Evolutionary conservation across 345 rosid genomes (phyloP).

Genomic region (Lepidium sativum): DNA sequence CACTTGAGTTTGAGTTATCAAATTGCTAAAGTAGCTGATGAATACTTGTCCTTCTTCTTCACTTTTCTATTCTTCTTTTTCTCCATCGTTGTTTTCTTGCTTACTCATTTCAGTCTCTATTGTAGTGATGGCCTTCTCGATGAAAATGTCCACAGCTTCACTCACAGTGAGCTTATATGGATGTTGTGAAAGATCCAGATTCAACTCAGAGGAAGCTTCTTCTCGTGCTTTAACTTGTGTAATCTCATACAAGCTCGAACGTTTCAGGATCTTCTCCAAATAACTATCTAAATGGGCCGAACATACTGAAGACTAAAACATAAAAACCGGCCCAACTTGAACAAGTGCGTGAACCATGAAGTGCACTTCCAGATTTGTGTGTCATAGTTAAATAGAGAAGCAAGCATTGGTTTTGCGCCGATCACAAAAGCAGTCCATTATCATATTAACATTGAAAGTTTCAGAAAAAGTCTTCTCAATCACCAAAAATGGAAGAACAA

Average conservation of each 20-base stretch:
- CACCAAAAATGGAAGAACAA: constrained; percentile 4
- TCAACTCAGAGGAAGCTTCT: constrained; percentile 25
- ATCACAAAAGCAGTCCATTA: constrained; percentile 6
- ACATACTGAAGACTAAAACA: no score
- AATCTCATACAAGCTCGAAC: constrained; percentile 28
- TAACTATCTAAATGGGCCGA: no score
- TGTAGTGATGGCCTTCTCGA: constrained; percentile 11
- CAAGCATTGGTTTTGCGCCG: background rate
- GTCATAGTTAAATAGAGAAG: background rate
- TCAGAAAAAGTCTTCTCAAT: constrained; percentile 9
- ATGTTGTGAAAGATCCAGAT: constrained; percentile 23
- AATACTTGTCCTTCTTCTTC: background rate
- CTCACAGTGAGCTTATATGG: constrained; percentile 29
- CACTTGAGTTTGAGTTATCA: background rate
- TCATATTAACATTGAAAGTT: background rate
- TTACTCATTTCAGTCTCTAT: constrained; percentile 15
- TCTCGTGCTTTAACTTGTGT: constrained; percentile 35
- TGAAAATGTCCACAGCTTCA: constrained; percentile 26
- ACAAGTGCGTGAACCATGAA: no score
- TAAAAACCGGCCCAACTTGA: no score
- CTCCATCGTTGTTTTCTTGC: background rate
- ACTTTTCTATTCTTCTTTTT: constrained; percentile 7
- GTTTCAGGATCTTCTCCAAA: constrained; percentile 16
- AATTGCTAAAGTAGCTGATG: background rate
- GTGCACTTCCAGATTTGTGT: no score